Evolutionary conservation across 2,329 filamentous ascomycete genomes (phyloP), one percentile per base, ranked within the genome.

Genomic region (Aureobasidium pullulans): DNA sequence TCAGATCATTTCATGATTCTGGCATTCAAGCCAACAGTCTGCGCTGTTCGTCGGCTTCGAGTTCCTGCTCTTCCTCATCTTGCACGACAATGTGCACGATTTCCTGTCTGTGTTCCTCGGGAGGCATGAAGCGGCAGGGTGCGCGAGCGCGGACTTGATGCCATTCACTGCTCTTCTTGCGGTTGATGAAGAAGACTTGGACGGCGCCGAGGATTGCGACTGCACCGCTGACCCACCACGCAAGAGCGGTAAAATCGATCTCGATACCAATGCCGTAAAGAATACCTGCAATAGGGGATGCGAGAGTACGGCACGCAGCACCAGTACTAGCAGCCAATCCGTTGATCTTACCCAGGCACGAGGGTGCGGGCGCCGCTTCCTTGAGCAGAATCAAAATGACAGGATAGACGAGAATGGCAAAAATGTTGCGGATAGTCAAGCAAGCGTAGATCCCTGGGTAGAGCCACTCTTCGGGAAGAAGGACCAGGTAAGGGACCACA

Each of bases 351-450:
- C 87, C 87, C 15, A 90, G 76, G 5, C 83, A 80, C 1, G 78
- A 79, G 3, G 82, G 76, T 4, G 82, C 80, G 0, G 86, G 85
- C 4, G 84, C 83, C 1, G 87, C 84, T 72, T 89, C 84, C 70
- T 90, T 90, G 67, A 90, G 80, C 57, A 90, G 76, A 62, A 90
- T 89, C 29, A 90, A 76, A 0, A 87, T 78, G 8, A 87, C 79
- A 0, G 86, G 87, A 39, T 86, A 87, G 23, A 81, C 83, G 37
- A 89, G 77, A 64, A 89, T 88, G 7, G 84, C 85, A 59, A 85
- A 82, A 59, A 88, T 75, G 64, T 86, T 88, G 63, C 87, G 84
- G 60, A 88, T 72, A 1, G 81, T 74, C 36, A 90, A 75, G 43
- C 84, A 85, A n/a, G 77, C 70, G 68, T 88, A 89, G 29, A 90